Conservation (phyloP, 2,329 filamentous ascomycete species). For the Fusarium sp. region DNA sequence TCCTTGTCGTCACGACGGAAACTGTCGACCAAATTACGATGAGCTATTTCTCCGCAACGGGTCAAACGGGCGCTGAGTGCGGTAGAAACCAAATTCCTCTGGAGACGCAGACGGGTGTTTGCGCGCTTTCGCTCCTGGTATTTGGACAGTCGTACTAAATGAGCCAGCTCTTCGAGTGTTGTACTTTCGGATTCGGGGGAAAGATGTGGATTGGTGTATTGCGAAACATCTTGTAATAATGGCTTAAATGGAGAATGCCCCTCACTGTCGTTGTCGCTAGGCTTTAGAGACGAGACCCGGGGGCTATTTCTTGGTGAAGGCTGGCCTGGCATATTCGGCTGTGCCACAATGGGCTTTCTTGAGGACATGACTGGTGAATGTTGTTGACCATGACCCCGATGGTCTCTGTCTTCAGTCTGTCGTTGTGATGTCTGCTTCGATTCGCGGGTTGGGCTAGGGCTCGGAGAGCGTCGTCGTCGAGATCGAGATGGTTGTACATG, state of each 20-base stretch:
- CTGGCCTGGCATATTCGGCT: conserved; percentile 47
- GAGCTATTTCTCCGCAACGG: conserved; percentile 76
- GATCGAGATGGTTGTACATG: conserved; percentile 59
- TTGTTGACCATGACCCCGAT: conserved; percentile 49
- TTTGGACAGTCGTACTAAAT: conserved; percentile 78
- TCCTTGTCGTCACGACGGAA: conserved; percentile 83
- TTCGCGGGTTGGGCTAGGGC: conserved; percentile 59
- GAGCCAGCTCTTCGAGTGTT: conserved; percentile 78
- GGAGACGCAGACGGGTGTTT: conserved; percentile 75
- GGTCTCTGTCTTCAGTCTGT: conserved; percentile 54
- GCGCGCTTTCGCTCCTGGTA: conserved; percentile 84
- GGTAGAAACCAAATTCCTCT: conserved; percentile 77
- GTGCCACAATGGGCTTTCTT: conserved; percentile 60
- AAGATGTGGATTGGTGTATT: conserved; percentile 70
- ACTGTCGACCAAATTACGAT: conserved; percentile 78
- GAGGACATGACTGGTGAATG: conserved; percentile 50
- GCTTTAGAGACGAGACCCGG: conserved; percentile 40
- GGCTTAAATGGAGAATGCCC: conserved; percentile 55
- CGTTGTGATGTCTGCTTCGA: conserved; percentile 53
- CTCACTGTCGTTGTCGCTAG: conserved; percentile 49
- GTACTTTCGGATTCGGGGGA: conserved; percentile 70
- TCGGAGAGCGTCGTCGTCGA: conserved; percentile 62
- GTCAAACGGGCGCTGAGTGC: conserved; percentile 78
- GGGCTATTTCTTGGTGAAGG: conserved; percentile 42
- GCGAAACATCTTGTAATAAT: conserved; percentile 71